Conservation (phyloP, 768 basidiomycete species). For the Russula ochroleuca region DNA sequence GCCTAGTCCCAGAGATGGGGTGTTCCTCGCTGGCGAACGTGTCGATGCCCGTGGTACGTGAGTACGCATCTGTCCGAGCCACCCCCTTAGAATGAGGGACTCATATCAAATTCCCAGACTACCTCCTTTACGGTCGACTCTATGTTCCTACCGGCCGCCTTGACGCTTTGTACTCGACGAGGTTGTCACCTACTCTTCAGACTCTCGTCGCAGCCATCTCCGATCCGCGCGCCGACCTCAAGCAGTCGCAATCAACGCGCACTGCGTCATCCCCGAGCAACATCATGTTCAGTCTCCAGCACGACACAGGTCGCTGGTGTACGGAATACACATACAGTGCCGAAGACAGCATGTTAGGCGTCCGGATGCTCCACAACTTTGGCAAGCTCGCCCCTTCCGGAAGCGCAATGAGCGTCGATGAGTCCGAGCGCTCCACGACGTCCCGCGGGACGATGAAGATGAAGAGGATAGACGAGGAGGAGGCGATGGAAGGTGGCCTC, state of each 20-base stretch:
- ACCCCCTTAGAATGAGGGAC: neutral
- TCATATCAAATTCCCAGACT: slow-evolving; percentile 51
- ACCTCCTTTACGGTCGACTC: slow-evolving; percentile 86
- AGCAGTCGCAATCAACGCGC: slow-evolving; percentile 39
- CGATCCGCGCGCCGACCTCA: slow-evolving; percentile 56
- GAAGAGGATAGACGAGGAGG: slow-evolving; percentile 93
- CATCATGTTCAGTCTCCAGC: slow-evolving; percentile 80
- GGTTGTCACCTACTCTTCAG: slow-evolving; percentile 75
- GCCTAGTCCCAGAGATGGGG: slow-evolving; percentile 75
- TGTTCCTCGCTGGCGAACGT: slow-evolving; percentile 76
- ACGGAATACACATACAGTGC: slow-evolving; percentile 94
- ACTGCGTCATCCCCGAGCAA: slow-evolving; percentile 53
- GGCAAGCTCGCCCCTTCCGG: slow-evolving; percentile 52
- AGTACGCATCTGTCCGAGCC: neutral
- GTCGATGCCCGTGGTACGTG: slow-evolving; percentile 69
- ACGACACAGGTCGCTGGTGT: slow-evolving; percentile 89
- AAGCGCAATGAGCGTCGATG: slow-evolving; percentile 36
- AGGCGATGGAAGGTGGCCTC: slow-evolving; percentile 85
- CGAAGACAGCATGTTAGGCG: slow-evolving; percentile 90
- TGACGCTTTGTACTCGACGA: slow-evolving; percentile 84
- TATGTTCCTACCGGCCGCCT: slow-evolving; percentile 86
- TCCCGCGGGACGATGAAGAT: slow-evolving; percentile 31
- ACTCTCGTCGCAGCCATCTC: slow-evolving; percentile 83
- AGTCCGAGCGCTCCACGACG: slow-evolving; percentile 34
- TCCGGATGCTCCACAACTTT: slow-evolving; percentile 88